These are phyloP conservation scores for Plasmodiophora brassicae DNA, from an alignment of 208 protist genomes.

Conservation along the genomic window DNA sequence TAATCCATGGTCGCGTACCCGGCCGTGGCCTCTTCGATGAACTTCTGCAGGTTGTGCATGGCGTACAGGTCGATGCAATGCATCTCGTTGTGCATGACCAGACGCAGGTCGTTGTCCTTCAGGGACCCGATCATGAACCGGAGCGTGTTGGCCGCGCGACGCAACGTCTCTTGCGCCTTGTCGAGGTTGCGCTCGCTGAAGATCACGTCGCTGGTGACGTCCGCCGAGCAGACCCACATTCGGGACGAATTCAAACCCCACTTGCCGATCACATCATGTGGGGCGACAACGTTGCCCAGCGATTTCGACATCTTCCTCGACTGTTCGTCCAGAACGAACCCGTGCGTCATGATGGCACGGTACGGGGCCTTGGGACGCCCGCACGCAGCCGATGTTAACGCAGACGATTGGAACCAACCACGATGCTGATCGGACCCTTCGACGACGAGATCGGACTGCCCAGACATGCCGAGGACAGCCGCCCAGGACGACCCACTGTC, in stretches of 20 bases:
- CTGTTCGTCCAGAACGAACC: constrained; percentile 74
- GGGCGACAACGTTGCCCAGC: constrained; percentile 72
- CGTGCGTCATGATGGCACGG: constrained; percentile 64
- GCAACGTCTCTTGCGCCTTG: constrained; percentile 40
- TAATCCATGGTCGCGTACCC: background rate
- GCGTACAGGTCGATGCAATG: constrained; percentile 44
- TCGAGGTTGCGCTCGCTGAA: constrained; percentile 57
- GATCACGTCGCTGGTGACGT: constrained; percentile 64
- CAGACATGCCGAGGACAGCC: background rate
- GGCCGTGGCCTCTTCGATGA: background rate
- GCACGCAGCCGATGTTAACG: constrained; percentile 57
- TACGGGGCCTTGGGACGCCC: constrained; percentile 55
- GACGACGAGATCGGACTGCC: background rate
- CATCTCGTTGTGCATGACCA: constrained; percentile 31
- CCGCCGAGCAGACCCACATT: constrained; percentile 63
- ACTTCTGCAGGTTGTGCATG: background rate
- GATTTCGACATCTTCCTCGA: constrained; percentile 79
- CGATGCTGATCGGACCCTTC: constrained; percentile 69
- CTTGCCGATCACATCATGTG: constrained; percentile 55
- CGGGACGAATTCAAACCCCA: constrained; percentile 30
- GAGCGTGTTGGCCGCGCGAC: constrained; percentile 58
- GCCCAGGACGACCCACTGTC: constrained; percentile 70
- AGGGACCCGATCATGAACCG: constrained; percentile 63
- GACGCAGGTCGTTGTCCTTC: constrained; percentile 31
- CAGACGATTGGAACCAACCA: constrained; percentile 76